These are phyloP conservation scores for Tillandsia fasciculata DNA, from an alignment of 176 grass and related monocot genomes.

Conservation along the genomic window DNA sequence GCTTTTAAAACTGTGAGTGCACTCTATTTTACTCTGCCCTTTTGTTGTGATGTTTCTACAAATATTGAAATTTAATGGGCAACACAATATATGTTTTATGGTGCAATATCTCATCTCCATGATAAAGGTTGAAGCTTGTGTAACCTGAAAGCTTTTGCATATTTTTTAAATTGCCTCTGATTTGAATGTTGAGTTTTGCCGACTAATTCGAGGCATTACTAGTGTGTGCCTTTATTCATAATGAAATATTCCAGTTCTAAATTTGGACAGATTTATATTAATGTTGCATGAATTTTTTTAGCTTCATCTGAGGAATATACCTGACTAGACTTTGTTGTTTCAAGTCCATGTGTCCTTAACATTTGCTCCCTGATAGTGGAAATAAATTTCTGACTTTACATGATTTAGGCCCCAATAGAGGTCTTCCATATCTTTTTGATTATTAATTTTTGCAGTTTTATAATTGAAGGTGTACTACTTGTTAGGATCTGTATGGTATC, in stretches of 20 bases:
- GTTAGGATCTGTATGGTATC: neutral
- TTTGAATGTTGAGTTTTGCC: too few species aligned
- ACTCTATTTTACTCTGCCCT: slow-evolving; percentile 18
- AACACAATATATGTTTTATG: neutral
- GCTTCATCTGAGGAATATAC: neutral
- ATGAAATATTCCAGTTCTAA: neutral
- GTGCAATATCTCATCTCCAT: too few species aligned
- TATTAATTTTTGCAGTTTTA: neutral
- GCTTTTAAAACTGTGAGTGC: slow-evolving; percentile 85
- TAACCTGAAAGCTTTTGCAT: too few species aligned
- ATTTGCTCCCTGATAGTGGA: neutral
- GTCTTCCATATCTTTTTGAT: neutral
- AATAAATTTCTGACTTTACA: neutral
- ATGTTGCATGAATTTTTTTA: neutral
- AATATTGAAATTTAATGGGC: neutral
- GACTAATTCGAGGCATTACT: neutral
- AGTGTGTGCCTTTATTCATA: neutral
- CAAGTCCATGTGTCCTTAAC: neutral
- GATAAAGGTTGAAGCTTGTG: too few species aligned
- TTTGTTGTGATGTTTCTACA: neutral
- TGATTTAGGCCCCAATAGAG: neutral
- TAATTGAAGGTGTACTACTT: neutral
- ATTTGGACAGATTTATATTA: neutral
- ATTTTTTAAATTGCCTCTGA: too few species aligned
- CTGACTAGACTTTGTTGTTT: too few species aligned